These are phyloP conservation scores for Wilcoxina mikolae DNA, from an alignment of 495 filamentous ascomycete genomes.

Conservation along the genomic window DNA sequence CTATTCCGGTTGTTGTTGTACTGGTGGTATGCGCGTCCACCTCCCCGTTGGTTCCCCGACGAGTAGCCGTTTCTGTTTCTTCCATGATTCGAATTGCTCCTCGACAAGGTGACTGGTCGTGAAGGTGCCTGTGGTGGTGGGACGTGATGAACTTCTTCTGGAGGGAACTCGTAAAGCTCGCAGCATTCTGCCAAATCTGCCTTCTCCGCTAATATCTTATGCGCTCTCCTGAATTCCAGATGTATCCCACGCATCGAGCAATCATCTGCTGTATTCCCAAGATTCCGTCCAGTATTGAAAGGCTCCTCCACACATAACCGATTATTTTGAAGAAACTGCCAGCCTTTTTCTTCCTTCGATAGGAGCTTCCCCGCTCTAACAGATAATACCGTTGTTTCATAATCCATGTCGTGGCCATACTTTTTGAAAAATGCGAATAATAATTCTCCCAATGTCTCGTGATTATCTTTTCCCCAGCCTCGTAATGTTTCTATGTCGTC, in stretches of 20 bases:
- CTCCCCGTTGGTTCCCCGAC: conserved; percentile 43
- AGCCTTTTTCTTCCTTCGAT: conserved; percentile 74
- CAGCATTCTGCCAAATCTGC: conserved; percentile 67
- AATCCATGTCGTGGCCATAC: conserved; percentile 86
- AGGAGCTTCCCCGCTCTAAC: conserved; percentile 70
- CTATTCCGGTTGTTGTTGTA: conserved; percentile 28
- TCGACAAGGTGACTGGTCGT: conserved; percentile 42
- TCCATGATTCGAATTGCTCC: conserved; percentile 35
- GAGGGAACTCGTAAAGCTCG: conserved; percentile 69
- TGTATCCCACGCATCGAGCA: conserved; percentile 83
- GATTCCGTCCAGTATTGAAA: conserved; percentile 83
- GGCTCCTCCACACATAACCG: conserved; percentile 90
- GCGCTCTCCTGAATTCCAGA: conserved; percentile 74
- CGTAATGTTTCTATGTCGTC: conserved; percentile 62
- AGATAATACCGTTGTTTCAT: conserved; percentile 68
- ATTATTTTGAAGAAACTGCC: conserved; percentile 60
- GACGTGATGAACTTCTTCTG: conserved; percentile 62
- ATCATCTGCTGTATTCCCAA: conserved; percentile 93
- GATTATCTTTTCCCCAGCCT: conserved; percentile 65
- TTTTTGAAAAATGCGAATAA: conserved; percentile 89
- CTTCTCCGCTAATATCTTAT: conserved; percentile 53
- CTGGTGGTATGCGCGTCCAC: conserved; percentile 36
- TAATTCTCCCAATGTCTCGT: conserved; percentile 64
- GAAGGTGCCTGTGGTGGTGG: conserved; percentile 54
- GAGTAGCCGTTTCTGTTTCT: conserved; percentile 32